phyloP scores from a whole-genome alignment of 768 basidiomycete species.

The Russula ochroleuca region DNA sequence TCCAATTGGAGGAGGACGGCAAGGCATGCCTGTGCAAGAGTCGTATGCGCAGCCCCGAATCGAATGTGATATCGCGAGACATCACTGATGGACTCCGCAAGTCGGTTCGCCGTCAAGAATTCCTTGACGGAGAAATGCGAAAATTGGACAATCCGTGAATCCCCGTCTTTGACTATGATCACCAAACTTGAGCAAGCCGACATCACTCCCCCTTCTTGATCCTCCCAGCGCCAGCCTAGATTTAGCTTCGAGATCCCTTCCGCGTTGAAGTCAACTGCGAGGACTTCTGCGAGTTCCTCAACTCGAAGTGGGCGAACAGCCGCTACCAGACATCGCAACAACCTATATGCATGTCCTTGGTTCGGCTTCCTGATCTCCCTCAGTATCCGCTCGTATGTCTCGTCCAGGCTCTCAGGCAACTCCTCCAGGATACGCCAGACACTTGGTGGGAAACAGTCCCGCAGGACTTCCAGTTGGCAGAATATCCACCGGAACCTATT shows the following conservation, averaged over 20 bases:
- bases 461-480: background rate
- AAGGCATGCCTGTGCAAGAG: background rate
- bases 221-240: background rate
- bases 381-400: slow-evolving; percentile 8
- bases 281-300: slow-evolving; percentile 1
- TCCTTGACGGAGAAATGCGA: slow-evolving; percentile 1
- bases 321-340: slow-evolving; percentile 1
- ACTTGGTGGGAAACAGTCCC: background rate
- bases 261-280: background rate
- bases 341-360: background rate
- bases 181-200: background rate
- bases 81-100: background rate
- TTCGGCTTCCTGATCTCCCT: background rate
- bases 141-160: background rate
- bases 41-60: background rate
- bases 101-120: background rate
- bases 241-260: background rate
- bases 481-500: background rate
- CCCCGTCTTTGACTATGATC: background rate
- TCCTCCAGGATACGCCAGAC: background rate
- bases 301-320: slow-evolving; percentile 1
- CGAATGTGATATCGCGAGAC: background rate
- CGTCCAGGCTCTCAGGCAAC: background rate
- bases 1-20: background rate
- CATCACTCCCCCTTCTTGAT: background rate